Evolutionary conservation across 2,329 filamentous ascomycete genomes (phyloP).

Genomic region (Furcasterigmium furcatum): DNA sequence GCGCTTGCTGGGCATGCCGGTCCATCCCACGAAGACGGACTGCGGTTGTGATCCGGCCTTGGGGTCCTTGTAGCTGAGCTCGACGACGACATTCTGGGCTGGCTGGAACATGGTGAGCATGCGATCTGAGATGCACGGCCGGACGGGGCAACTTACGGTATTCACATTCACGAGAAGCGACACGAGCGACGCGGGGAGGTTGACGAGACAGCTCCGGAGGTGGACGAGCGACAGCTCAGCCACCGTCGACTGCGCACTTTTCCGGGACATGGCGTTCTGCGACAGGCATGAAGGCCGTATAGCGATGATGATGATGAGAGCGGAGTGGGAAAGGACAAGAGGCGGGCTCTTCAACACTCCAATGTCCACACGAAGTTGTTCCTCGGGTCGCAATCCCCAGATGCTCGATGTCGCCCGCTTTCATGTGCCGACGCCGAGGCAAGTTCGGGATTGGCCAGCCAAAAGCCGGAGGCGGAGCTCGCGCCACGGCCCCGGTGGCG

Average conservation of each 20-base stretch:
- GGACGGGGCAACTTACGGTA: constrained; percentile 57
- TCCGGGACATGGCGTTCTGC: constrained; percentile 38
- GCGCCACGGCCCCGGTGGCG: constrained; percentile 1
- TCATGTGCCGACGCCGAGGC: constrained; percentile 26
- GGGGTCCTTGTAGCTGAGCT: constrained; percentile 69
- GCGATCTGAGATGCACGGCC: neutral
- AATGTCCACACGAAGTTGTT: neutral
- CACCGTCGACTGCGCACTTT: constrained; percentile 60
- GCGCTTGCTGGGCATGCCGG: constrained; percentile 93
- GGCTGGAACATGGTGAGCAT: constrained; percentile 46
- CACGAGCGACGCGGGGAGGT: constrained; percentile 82
- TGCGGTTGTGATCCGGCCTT: constrained; percentile 35
- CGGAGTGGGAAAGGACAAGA: too few species aligned
- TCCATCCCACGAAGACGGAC: constrained; percentile 91
- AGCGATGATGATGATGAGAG: neutral
- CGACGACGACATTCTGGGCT: constrained; percentile 93
- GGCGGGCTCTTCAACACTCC: too few species aligned
- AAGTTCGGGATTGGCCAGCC: constrained; percentile 9
- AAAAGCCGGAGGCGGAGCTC: constrained; percentile 1
- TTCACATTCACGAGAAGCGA: constrained; percentile 85
- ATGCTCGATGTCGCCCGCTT: constrained; percentile 6
- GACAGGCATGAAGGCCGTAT: constrained; percentile 1
- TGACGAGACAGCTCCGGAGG: constrained; percentile 92
- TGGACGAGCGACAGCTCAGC: constrained; percentile 84
- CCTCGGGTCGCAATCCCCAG: constrained; percentile 1